A percentile compares a stretch with the other conserved stretches of the same genome.
These are phyloP conservation scores for Coniochaeta ligniaria DNA, from an alignment of 2,329 filamentous ascomycete genomes.

Conservation along the genomic window DNA sequence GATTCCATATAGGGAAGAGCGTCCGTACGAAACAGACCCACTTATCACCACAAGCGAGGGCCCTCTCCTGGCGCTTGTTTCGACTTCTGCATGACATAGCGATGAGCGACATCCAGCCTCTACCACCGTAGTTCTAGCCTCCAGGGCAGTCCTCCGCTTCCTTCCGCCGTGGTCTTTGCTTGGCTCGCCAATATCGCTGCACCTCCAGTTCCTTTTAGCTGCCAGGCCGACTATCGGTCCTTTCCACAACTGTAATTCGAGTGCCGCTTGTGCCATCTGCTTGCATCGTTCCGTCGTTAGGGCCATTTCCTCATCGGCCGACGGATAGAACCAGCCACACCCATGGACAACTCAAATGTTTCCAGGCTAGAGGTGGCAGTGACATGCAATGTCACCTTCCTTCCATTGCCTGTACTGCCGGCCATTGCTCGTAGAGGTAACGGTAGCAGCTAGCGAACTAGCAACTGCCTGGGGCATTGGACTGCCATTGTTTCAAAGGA, in stretches of 20 bases:
- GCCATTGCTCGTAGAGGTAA: not conserved
- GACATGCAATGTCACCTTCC: not conserved
- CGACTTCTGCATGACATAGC: constrained; percentile 17
- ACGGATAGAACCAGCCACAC: not conserved
- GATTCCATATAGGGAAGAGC: not conserved
- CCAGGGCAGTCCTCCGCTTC: not conserved
- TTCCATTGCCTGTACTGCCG: not conserved
- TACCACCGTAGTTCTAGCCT: too few species aligned
- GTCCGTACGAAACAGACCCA: not conserved
- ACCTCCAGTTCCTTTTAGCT: not conserved
- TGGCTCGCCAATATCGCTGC: not conserved
- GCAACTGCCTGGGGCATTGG: not conserved
- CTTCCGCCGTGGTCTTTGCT: not conserved
- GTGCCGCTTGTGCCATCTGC: constrained; percentile 1
- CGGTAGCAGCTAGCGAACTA: not conserved
- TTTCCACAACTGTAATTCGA: not conserved
- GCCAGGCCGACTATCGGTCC: too few species aligned
- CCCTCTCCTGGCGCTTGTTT: constrained; percentile 14
- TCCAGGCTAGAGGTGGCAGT: not conserved
- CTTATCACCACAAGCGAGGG: not conserved
- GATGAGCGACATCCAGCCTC: too few species aligned
- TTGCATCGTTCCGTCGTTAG: not conserved
- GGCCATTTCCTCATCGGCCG: not conserved
- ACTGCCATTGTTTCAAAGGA: not conserved
- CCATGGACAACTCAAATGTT: constrained; percentile 11